Base-by-base conservation (phyloP, 108 stramenopile genomes). In the Pseudonitzschia delicatissima region DNA sequence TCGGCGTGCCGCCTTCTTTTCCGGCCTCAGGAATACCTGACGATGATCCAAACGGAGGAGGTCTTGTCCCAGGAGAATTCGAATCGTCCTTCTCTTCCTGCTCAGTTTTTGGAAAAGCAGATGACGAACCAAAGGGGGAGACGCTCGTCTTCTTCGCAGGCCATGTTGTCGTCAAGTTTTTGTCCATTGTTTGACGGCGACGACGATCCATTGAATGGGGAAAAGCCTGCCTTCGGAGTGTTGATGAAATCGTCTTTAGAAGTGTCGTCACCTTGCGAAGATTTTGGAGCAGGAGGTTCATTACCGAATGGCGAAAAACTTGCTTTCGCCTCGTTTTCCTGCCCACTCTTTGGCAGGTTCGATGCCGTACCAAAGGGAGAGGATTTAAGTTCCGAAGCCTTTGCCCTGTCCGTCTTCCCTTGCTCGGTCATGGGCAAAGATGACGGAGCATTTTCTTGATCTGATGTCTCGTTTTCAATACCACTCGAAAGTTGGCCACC, bases 311-410 rank as follows among this genome's bases (percentile, higher is more conserved):
- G 55, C 2, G 55, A 57, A 48, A 11, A 8, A 2, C 42, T 13
- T n/a, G 2, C 17, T 13, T 44, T n/a, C 6, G 7, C 5, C n/a
- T 13, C 42, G 17, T n/a, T n/a, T n/a, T n/a, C n/a, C n/a, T n/a
- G n/a, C n/a, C n/a, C n/a, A n/a, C n/a, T n/a, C n/a, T n/a, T n/a
- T 9, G 40, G 11, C 13, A 13, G 40, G 9, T 42, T 13, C 13
- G 40, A 42, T 42, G 40, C 40, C 9, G 40, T 42, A 42, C 55
- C 55, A 57, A 57, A 57, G 18, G 55, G 55, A 7, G 55, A 57
- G 23, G 37, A 8, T 2, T n/a, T 13, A 44, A 2, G 42, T 13
- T 44, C 42, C 6, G 7, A 2, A n/a, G 42, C 42, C 42, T n/a
- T n/a, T n/a, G n/a, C n/a, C n/a, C n/a, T n/a, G n/a, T n/a, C n/a